Evolutionary conservation across 148 eudicot genomes (phyloP), one percentile per base, ranked within the genome.

Genomic region (Drosera capensis): DNA sequence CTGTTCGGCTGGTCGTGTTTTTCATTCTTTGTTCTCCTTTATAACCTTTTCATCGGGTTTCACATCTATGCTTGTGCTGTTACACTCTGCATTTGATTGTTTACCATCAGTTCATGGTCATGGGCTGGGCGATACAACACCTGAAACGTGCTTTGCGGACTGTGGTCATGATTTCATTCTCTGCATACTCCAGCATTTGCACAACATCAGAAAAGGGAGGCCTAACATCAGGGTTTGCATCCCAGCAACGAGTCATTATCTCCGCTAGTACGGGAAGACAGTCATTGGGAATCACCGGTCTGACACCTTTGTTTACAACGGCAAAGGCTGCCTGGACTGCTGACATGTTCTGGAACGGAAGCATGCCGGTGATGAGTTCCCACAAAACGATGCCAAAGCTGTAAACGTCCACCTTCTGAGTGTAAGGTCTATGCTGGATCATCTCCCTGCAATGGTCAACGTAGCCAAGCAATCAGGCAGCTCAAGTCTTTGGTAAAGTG

Each of bases 311-410:
- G 75, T 88, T 88, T 34, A 88, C 96, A 36, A 88, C 96, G 3
- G 96, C 94, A 63, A 88, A 88, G 22, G 96, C 96, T 12, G 94
- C 96, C 72, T 88, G 96, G 42, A 88, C 96, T 0, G 94, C 94
- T 3, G 94, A 77, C 96, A 88, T 83, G 59, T 88, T 80, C 64
- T 62, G 86, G 61, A 88, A 83, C 0, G 96, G 96, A 48, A 88
- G 94, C 92, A 74, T 80, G 25, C 96, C 94, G 0, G 96, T 79
- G 29, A 88, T 72, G 26, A 88, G 75, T 43, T 88, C 96, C 94
- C 94, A 88, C 48, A 83, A 77, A 14, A 88, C 96, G 22, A 83
- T 88, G 24, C 96, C 96, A 36, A 87, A 88, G 66, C 96, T 88
- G 54, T 88, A 88, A 14, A 88, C 84, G 39, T 88, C 96, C 1